phyloP scores from a whole-genome alignment of 441 rosid species.

The Hura crepitans region DNA sequence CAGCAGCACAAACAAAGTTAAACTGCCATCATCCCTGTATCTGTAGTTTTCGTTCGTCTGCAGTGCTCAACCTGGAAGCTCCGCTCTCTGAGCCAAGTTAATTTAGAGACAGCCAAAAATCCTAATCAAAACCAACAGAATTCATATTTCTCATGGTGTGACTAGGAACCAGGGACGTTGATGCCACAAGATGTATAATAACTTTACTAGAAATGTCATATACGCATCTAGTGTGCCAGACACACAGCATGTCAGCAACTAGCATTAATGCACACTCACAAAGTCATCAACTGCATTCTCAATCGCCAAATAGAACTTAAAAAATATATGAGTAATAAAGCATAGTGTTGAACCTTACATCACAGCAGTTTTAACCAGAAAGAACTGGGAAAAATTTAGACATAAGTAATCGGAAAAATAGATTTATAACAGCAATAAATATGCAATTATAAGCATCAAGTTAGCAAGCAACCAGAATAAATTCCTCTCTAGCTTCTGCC shows the following conservation, averaged over 20 bases:
- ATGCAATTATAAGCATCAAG: background rate
- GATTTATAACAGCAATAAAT: background rate
- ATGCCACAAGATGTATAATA: background rate
- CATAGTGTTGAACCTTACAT: background rate
- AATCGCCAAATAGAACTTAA: background rate
- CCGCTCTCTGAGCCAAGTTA: conserved; percentile 11
- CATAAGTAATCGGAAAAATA: background rate
- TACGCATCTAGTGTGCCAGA: background rate
- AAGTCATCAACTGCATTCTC: background rate
- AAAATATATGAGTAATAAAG: background rate
- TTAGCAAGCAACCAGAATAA: background rate
- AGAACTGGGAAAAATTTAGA: background rate
- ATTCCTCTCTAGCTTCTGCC: background rate
- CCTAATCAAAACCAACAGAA: conserved; percentile 8
- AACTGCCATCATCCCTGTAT: conserved; percentile 8
- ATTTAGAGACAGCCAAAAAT: conserved; percentile 15
- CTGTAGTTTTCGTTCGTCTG: background rate
- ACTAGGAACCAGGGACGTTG: background rate
- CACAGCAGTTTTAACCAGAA: background rate
- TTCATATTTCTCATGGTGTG: background rate
- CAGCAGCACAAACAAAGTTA: conserved; percentile 13
- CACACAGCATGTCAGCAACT: background rate
- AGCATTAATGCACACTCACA: background rate
- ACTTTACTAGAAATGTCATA: background rate
- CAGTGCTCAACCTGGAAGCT: conserved; percentile 17